phyloP scores from a whole-genome alignment of 441 rosid species.

The Cnidoscolus chayamansa region DNA sequence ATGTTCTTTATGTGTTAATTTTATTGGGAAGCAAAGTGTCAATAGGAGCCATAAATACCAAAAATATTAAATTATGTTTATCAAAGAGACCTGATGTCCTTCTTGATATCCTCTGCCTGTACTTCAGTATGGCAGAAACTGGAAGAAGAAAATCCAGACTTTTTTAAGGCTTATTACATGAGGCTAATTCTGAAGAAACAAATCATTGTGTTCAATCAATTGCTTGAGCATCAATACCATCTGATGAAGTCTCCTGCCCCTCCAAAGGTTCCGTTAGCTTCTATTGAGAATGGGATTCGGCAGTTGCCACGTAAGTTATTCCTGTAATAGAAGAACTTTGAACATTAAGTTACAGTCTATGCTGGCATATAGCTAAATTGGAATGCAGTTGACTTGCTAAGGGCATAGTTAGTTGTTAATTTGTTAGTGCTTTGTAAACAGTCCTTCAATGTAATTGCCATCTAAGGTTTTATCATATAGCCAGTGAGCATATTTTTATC shows the following conservation, averaged over 20 bases:
- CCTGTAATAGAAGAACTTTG: neutral
- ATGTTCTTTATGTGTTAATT: neutral
- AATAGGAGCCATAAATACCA: neutral
- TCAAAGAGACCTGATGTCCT: neutral
- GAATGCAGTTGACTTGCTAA: neutral
- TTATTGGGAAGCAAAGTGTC: neutral
- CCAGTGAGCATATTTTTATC: neutral
- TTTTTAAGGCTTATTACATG: slow-evolving; percentile 30
- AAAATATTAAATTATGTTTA: neutral
- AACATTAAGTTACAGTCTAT: neutral
- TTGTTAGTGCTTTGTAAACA: neutral
- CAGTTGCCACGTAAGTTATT: slow-evolving; percentile 25
- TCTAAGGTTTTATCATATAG: neutral
- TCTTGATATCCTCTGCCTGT: neutral
- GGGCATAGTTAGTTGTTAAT: neutral
- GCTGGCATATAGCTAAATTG: neutral
- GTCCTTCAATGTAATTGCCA: neutral
- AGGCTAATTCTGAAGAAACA: slow-evolving; percentile 30
- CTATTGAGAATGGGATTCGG: slow-evolving; percentile 26
- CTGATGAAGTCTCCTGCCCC: slow-evolving; percentile 17
- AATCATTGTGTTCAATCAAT: slow-evolving; percentile 28
- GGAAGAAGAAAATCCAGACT: slow-evolving; percentile 30
- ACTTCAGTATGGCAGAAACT: slow-evolving; percentile 36
- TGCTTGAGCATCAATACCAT: slow-evolving; percentile 29
- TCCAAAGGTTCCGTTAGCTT: slow-evolving; percentile 9